Percentiles rank a stretch among this genome's conserved stretches.
Conservation (phyloP, 1,139 yeast species). For the Candida albicans region DNA sequence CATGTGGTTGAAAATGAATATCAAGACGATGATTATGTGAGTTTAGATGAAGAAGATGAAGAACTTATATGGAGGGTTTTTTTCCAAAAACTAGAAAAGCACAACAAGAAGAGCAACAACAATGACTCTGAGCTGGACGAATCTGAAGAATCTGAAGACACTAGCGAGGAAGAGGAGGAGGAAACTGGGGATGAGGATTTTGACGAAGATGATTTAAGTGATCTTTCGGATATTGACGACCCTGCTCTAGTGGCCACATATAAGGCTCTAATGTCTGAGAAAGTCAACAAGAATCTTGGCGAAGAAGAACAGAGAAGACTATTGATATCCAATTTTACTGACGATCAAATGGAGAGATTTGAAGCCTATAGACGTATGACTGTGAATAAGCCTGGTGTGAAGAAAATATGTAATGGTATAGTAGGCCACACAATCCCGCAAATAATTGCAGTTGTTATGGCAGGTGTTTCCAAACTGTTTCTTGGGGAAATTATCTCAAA, state of each 20-base stretch:
- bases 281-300: constrained; percentile 24
- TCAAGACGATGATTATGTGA: constrained; percentile 28
- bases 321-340: constrained; percentile 69
- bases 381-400: constrained; percentile 75
- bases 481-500: constrained; percentile 84
- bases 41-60: constrained; percentile 50
- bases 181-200: constrained; percentile 8
- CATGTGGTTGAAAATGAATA: neutral
- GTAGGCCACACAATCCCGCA: constrained; percentile 83
- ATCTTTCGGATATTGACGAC: constrained; percentile 40
- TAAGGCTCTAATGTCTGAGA: constrained; percentile 23
- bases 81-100: constrained; percentile 27
- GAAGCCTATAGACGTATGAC: constrained; percentile 86
- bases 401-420: constrained; percentile 76
- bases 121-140: neutral
- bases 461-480: constrained; percentile 86
- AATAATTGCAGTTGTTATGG: constrained; percentile 76
- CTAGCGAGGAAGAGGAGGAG: constrained; percentile 20
- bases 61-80: constrained; percentile 48
- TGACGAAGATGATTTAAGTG: constrained; percentile 21
- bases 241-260: constrained; percentile 35
- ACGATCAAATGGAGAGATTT: constrained; percentile 84
- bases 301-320: constrained; percentile 62
- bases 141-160: constrained; percentile 23
- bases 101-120: constrained; percentile 1